A percentile compares a stretch with the other conserved stretches of the same genome.
Evolutionary conservation across 2,329 filamentous ascomycete species (phyloP).

Genomic region (Myotisia sp.): DNA sequence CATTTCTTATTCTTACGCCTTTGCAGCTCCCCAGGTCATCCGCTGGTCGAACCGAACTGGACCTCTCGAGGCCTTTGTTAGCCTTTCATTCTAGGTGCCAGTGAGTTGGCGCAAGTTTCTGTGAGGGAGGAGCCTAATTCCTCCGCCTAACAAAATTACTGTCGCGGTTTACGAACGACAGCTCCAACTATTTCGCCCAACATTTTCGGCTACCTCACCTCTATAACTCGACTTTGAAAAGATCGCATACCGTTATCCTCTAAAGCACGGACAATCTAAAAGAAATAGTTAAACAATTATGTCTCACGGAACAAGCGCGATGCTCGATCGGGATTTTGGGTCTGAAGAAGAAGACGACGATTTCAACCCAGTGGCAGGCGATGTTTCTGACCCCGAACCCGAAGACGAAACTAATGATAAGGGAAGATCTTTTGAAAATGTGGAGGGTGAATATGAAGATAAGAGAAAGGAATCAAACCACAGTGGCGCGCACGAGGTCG

Average conservation of each 20-base stretch:
- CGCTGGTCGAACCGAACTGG: too few relatives aligned
- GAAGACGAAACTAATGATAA: conserved; percentile 38
- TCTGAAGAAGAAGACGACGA: conserved; percentile 64
- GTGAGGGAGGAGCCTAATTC: too few relatives aligned
- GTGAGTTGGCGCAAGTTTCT: neutral
- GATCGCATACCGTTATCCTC: too few relatives aligned
- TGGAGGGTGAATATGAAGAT: conserved; percentile 14
- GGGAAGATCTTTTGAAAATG: conserved; percentile 40
- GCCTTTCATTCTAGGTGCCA: neutral
- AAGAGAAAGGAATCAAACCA: conserved; percentile 14
- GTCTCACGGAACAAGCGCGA: conserved; percentile 24
- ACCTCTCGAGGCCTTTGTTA: neutral
- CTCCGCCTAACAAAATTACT: too few relatives aligned
- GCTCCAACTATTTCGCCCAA: too few relatives aligned
- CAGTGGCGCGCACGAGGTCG: conserved; percentile 28
- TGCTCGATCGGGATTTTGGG: conserved; percentile 38
- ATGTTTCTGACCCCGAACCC: conserved; percentile 58
- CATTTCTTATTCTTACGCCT: too few relatives aligned
- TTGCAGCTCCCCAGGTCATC: too few relatives aligned
- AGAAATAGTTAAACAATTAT: conserved; percentile 13
- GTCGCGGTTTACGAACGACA: too few relatives aligned
- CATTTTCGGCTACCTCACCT: too few relatives aligned
- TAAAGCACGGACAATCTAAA: neutral
- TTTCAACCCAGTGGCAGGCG: conserved; percentile 70
- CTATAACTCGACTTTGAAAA: neutral